These are phyloP conservation scores for Begonia fuchsioides DNA, from an alignment of 306 rosid species.

Conservation along the genomic window DNA sequence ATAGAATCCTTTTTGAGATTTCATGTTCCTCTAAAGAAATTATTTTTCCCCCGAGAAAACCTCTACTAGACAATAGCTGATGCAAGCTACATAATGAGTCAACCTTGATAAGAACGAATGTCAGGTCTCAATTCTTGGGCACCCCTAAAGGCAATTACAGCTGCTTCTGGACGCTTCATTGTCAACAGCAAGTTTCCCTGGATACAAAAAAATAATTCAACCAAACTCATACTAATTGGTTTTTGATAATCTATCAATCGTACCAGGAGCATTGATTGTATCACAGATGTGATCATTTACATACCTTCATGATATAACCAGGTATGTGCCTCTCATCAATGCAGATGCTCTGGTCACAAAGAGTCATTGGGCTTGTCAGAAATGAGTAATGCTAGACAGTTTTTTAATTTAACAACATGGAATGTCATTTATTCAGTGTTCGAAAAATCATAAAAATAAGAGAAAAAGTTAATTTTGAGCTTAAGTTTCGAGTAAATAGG, in stretches of 20 bases:
- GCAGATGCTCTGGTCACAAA: conserved; percentile 59
- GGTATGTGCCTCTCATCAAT: conserved; percentile 89
- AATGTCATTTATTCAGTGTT: too few species aligned
- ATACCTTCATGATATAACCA: conserved; percentile 89
- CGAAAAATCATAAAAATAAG: too few species aligned
- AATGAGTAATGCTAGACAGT: not conserved
- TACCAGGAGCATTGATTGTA: not conserved
- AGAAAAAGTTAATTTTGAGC: too few species aligned
- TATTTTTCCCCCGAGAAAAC: too few species aligned
- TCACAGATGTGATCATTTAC: not conserved
- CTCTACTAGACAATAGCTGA: conserved; percentile 1
- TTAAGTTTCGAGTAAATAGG: too few species aligned
- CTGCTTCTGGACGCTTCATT: conserved; percentile 75
- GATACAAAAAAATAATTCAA: conserved; percentile 8
- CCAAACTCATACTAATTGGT: not conserved
- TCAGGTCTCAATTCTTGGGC: conserved; percentile 98
- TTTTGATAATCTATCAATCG: not conserved
- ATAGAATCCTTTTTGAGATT: conserved; percentile 8
- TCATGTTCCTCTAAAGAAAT: conserved; percentile 5
- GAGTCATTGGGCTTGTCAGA: conserved; percentile 17
- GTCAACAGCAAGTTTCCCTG: conserved; percentile 78
- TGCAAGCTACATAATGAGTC: conserved; percentile 14
- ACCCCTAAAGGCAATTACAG: conserved; percentile 78
- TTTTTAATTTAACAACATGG: too few species aligned
- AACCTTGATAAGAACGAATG: conserved; percentile 98